Evolutionary conservation across 768 basidiomycete species (phyloP).

Genomic region (Piloderma croceum): DNA sequence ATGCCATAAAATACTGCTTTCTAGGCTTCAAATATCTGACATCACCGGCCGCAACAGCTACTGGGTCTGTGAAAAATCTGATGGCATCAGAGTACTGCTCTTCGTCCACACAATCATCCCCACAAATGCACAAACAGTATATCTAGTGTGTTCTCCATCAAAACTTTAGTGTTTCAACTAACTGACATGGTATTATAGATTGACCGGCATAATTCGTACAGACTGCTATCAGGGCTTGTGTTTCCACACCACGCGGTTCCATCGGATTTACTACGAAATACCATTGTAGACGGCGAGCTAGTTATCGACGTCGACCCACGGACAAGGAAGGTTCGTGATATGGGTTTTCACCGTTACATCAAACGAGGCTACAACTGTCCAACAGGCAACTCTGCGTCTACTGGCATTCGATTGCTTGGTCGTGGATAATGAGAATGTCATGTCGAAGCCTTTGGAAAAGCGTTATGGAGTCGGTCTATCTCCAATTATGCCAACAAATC

Average conservation of each 20-base stretch:
- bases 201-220: slow-evolving; percentile 89
- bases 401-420: slow-evolving; percentile 93
- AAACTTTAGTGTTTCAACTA: neutral
- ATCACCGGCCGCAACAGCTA: slow-evolving; percentile 48
- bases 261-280: slow-evolving; percentile 62
- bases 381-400: slow-evolving; percentile 73
- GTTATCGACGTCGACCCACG: slow-evolving; percentile 83
- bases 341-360: slow-evolving; percentile 2
- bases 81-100: slow-evolving; percentile 87
- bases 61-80: slow-evolving; percentile 99
- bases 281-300: slow-evolving; percentile 89
- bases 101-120: slow-evolving; percentile 59
- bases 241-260: slow-evolving; percentile 87
- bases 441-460: slow-evolving; percentile 75
- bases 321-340: slow-evolving; percentile 52
- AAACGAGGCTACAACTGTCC: slow-evolving; percentile 1
- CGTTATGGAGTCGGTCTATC: slow-evolving; percentile 74
- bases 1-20: slow-evolving; percentile 20
- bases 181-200: slow-evolving; percentile 47
- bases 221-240: slow-evolving; percentile 65
- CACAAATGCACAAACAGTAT: slow-evolving; percentile 54
- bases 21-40: slow-evolving; percentile 10
- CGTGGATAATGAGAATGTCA: slow-evolving; percentile 79
- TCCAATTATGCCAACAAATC: neutral
- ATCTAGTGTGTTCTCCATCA: slow-evolving; percentile 53